Evolutionary conservation across 164 flowering plant species (phyloP).

Genomic region (Aristolochia contorta): DNA sequence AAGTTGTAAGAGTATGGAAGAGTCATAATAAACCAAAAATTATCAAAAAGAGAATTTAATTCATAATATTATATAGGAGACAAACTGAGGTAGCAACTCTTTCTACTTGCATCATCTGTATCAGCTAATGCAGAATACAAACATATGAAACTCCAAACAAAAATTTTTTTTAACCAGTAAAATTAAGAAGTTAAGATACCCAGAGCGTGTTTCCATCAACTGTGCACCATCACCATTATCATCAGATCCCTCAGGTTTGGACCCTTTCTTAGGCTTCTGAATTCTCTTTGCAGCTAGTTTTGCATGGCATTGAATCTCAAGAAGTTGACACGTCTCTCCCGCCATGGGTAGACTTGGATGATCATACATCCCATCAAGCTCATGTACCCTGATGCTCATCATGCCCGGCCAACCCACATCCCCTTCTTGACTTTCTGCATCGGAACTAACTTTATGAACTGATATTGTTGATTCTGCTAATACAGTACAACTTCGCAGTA

Average conservation of each 20-base stretch:
- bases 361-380: constrained; percentile 94
- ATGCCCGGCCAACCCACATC: constrained; percentile 96
- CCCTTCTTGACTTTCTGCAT: constrained; percentile 56
- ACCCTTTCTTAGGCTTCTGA: constrained; percentile 74
- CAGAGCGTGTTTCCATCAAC: constrained; percentile 49
- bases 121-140: too few relatives aligned
- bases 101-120: too few relatives aligned
- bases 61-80: too few relatives aligned
- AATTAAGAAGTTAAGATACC: constrained; percentile 23
- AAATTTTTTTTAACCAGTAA: too few relatives aligned
- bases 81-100: too few relatives aligned
- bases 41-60: too few relatives aligned
- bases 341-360: constrained; percentile 91
- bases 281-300: constrained; percentile 74
- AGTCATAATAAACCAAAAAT: too few relatives aligned
- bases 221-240: constrained; percentile 67
- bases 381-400: constrained; percentile 94
- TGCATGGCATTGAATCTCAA: constrained; percentile 89
- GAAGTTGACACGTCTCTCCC: constrained; percentile 82
- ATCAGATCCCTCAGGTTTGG: constrained; percentile 89
- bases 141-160: too few relatives aligned
- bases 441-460: constrained; percentile 31
- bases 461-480: constrained; percentile 25
- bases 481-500: constrained; percentile 71
- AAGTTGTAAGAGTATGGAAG: too few relatives aligned